Base-by-base conservation (phyloP, 345 rosid genomes). In the Heritiera littoralis region DNA sequence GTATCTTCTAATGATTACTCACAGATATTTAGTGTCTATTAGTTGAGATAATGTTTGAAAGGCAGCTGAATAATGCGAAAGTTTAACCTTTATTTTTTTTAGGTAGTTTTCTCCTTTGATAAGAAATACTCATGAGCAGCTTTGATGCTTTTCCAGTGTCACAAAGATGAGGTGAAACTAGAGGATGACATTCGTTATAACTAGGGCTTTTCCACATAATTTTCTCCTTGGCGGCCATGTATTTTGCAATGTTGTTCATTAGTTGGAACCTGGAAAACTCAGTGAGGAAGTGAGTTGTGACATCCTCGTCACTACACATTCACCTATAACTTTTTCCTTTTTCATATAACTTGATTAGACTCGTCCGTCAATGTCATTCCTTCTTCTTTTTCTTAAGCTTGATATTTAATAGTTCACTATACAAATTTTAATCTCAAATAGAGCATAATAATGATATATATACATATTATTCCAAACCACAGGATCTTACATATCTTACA, bases 201-300 rank as follows among this genome's bases (percentile, higher is more conserved):
- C 77, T 92, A 93, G 95, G 93, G 72, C 88, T 95, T 76, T 95
- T 92, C 84, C 97, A 95, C 85, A 84, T 95, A 76, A 87, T 93
- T 60, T 95, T 93, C 77, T 89, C 98, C 60, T 82, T 93, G 54
- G 98, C 98, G 35, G 95, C 97, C 59, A 93, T 90, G 98, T 93
- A 95, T 85, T 95, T 93, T 38, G 95, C 92, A 43, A 95, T 95
- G 98, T 83, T 95, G 83, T 93, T 93, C 86, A 84, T 92, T 79
- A 88, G 97, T 65, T 93, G 98, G 98, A 89, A 95, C 87, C 94
- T 93, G 4, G 81, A 81, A 54, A 81, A 87, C 70, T 84, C 97
- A 3, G 85, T 93, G 18, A 83, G 58, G 28, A 84, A 88, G 97
- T 93, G 81, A 86, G 87, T 17, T n/a, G n/a, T n/a, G n/a, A n/a